Base-by-base conservation (phyloP, 441 rosid species). In the Monsonia emarginata region DNA sequence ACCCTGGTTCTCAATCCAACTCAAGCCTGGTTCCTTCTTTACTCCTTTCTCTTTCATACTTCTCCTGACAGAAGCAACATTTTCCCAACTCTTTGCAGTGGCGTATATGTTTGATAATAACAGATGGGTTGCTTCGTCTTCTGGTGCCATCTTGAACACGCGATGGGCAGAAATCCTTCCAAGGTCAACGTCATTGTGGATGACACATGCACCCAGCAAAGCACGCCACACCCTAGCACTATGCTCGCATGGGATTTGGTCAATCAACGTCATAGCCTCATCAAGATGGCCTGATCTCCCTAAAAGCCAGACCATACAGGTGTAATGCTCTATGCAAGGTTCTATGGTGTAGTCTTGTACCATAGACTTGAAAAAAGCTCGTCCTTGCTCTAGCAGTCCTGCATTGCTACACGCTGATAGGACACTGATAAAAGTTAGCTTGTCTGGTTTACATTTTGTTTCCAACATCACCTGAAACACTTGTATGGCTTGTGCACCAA, bases 1-100 rank as follows among this genome's bases (percentile, higher is more conserved):
- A 2, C 96, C 92, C 69, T 85, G 81, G 81, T 74, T 79, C 74
- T 85, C 99, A 50, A 86, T 69, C 99, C 97, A 94, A 78, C 96
- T 94, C 70, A 95, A 61, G 48, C 99, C 99, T 0, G 89, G 95
- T 66, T 85, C 88, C 76, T 94, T 91, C 72, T 78, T 91, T 16
- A 94, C 79, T 65, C 93, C 91, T 19, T 73, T 85, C 54, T 65
- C 75, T 75, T 79, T 86, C 97, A 91, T 94, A 69, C 61, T 79
- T 69, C 77, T 85, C 75, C 99, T 85, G 63, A 88, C 67, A 46
- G 74, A 77, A 24, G 82, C 86, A 3, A 86, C 97, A 48, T 81
- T 71, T 36, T 62, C 75, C 97, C 99, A 88, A 52, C 76, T 82
- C 76, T 81, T 81, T 63, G 88, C 84, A 57, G 67, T 75, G 60